phyloP scores from a whole-genome alignment of 1,284 basidiomycete genomes.

The Marasmius oreades region DNA sequence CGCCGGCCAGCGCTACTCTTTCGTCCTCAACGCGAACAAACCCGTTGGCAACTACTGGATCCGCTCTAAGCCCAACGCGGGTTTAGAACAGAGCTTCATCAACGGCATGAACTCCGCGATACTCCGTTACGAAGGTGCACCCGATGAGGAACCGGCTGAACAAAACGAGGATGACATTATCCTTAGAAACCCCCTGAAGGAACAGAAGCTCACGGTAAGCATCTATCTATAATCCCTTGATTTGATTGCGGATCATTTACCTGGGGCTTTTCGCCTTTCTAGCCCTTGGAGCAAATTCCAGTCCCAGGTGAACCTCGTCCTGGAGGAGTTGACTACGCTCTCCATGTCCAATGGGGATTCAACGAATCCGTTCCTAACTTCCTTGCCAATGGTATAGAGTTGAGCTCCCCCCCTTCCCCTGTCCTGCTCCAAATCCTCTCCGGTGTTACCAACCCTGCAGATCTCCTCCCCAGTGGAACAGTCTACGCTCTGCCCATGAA shows the following conservation, averaged over 20 bases:
- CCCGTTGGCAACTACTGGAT: slow-evolving; percentile 34
- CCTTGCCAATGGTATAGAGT: slow-evolving; percentile 9
- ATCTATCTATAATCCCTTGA: too few relatives aligned
- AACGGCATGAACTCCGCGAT: slow-evolving; percentile 37
- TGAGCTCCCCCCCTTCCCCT: slow-evolving; percentile 12
- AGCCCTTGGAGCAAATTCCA: neutral
- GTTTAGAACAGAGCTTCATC: slow-evolving; percentile 16
- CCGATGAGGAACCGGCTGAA: slow-evolving; percentile 28
- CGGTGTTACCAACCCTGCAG: slow-evolving; percentile 24
- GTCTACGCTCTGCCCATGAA: slow-evolving; percentile 29
- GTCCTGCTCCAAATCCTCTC: slow-evolving; percentile 29
- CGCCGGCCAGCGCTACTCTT: slow-evolving; percentile 32
- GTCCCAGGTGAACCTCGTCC: neutral
- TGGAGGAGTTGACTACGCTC: slow-evolving; percentile 11
- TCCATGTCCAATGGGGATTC: slow-evolving; percentile 26
- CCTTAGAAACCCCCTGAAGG: slow-evolving; percentile 13
- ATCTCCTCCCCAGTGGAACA: slow-evolving; percentile 21
- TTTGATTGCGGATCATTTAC: too few relatives aligned
- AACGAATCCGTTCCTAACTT: slow-evolving; percentile 13
- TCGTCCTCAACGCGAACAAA: slow-evolving; percentile 32
- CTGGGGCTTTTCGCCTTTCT: neutral
- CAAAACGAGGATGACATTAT: too few relatives aligned
- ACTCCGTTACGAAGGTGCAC: slow-evolving; percentile 40
- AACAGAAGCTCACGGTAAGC: slow-evolving; percentile 15
- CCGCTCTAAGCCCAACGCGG: slow-evolving; percentile 22